A percentile compares a stretch with the other conserved stretches of the same genome.
Evolutionary conservation across 305 asterid genomes (phyloP).

Genomic region (Fraxinus dipetala): DNA sequence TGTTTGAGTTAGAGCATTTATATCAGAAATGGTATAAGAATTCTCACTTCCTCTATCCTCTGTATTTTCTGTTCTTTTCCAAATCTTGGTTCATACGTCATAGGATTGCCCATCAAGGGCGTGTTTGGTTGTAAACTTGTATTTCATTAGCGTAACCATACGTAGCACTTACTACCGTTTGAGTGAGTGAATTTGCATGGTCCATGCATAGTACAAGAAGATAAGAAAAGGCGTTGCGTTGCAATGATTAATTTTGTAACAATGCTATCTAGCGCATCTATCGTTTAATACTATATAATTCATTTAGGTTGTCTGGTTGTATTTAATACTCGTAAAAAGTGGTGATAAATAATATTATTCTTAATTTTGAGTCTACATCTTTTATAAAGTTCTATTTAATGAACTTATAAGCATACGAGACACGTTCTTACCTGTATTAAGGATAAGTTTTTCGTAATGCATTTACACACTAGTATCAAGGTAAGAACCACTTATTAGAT

Average conservation of each 20-base stretch:
- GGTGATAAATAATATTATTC: neutral
- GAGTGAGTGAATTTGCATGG: neutral
- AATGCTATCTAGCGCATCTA: neutral
- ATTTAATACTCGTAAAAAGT: neutral
- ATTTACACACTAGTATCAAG: neutral
- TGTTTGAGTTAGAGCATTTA: slow-evolving; percentile 14
- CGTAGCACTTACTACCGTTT: neutral
- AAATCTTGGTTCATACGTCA: neutral
- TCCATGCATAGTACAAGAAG: neutral
- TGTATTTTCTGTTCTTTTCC: neutral
- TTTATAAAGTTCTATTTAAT: too few relatives aligned
- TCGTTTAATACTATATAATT: too few relatives aligned
- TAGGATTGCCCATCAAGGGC: neutral
- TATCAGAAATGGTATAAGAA: slow-evolving; percentile 15
- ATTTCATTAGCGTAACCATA: neutral
- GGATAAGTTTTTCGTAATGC: neutral
- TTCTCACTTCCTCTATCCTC: neutral
- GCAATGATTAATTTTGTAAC: neutral
- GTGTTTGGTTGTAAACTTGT: neutral
- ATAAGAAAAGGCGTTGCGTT: neutral
- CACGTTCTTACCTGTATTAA: too few relatives aligned
- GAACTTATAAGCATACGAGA: too few relatives aligned
- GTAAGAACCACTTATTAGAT: neutral
- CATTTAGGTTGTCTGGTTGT: accelerated
- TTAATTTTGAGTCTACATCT: too few relatives aligned